A percentile compares a stretch with the other conserved stretches of the same genome.
phyloP scores from a whole-genome alignment of 2,329 filamentous ascomycete genomes.

The Neurospora crassa region DNA sequence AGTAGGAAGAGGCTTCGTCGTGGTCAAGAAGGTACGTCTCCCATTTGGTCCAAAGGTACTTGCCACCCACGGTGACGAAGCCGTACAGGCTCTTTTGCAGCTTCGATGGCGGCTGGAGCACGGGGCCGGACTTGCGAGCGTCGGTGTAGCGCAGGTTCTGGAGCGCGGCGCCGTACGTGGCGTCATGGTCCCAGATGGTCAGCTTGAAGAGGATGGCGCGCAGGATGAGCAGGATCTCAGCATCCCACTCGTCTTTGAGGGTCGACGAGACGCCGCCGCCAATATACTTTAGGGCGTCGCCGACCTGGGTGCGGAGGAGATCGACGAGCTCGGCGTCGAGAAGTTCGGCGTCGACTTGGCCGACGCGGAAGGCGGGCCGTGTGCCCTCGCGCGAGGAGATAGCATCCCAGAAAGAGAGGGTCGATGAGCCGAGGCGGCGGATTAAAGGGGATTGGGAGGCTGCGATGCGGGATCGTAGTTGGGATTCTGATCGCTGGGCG shows the following conservation, averaged over 20 bases:
- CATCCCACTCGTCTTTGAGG: constrained; percentile 75
- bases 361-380: constrained; percentile 79
- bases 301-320: constrained; percentile 78
- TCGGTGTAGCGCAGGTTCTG: constrained; percentile 90
- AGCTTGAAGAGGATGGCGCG: constrained; percentile 84
- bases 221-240: constrained; percentile 73
- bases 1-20: constrained; percentile 46
- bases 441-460: constrained; percentile 45
- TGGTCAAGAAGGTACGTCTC: constrained; percentile 73
- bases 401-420: constrained; percentile 55
- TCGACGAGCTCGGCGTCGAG: constrained; percentile 85
- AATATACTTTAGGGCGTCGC: constrained; percentile 80
- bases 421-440: constrained; percentile 46
- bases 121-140: constrained; percentile 55
- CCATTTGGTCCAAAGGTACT: constrained; percentile 88
- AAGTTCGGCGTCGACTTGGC: constrained; percentile 91
- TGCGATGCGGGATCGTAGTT: constrained; percentile 34
- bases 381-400: constrained; percentile 69
- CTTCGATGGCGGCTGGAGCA: constrained; percentile 60
- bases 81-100: constrained; percentile 83
- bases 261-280: constrained; percentile 46
- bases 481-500: constrained; percentile 29
- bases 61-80: constrained; percentile 73
- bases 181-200: constrained; percentile 91
- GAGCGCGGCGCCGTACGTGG: constrained; percentile 85